A percentile compares a stretch with the other conserved stretches of the same genome.
phyloP scores from a whole-genome alignment of 1,284 basidiomycete genomes.

The Caloboletus inedulis region DNA sequence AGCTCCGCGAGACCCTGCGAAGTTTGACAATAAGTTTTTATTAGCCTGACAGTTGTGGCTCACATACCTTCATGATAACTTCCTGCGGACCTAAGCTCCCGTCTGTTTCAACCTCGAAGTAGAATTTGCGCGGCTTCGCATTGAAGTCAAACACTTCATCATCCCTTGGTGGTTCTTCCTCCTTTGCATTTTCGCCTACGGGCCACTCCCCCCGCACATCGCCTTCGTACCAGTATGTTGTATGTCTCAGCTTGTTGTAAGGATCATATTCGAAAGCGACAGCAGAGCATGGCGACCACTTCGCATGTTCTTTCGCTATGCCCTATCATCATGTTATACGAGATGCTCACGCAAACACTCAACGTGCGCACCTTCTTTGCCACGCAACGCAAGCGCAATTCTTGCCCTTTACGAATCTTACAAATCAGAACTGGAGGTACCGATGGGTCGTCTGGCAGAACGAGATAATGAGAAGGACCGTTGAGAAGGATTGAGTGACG shows the following conservation, averaged over 20 bases:
- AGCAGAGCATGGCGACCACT: slow-evolving; percentile 97
- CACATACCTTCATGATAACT: slow-evolving; percentile 76
- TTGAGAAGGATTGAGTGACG: slow-evolving; percentile 22
- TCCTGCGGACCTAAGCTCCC: slow-evolving; percentile 87
- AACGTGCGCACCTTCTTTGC: slow-evolving; percentile 77
- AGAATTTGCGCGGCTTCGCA: slow-evolving; percentile 85
- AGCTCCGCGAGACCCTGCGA: slow-evolving; percentile 75
- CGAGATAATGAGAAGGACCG: not conserved
- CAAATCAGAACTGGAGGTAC: slow-evolving; percentile 78
- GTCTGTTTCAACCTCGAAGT: slow-evolving; percentile 89
- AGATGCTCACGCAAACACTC: slow-evolving; percentile 2
- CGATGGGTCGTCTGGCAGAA: slow-evolving; percentile 52
- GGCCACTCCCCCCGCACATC: slow-evolving; percentile 83
- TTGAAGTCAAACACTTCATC: slow-evolving; percentile 83
- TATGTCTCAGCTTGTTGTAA: slow-evolving; percentile 95
- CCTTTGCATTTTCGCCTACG: slow-evolving; percentile 72
- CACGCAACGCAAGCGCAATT: slow-evolving; percentile 82
- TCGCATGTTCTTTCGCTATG: slow-evolving; percentile 97
- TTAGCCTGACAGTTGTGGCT: not conserved
- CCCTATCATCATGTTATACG: slow-evolving; percentile 52
- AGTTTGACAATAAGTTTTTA: not conserved
- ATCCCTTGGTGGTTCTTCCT: slow-evolving; percentile 79
- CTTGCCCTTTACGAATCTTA: slow-evolving; percentile 93
- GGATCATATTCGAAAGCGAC: slow-evolving; percentile 98
- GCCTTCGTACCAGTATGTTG: slow-evolving; percentile 92